Evolutionary conservation across 2,329 filamentous ascomycete genomes (phyloP), one percentile per base, ranked within the genome.

Genomic region (Cryoendolithus antarcticus): DNA sequence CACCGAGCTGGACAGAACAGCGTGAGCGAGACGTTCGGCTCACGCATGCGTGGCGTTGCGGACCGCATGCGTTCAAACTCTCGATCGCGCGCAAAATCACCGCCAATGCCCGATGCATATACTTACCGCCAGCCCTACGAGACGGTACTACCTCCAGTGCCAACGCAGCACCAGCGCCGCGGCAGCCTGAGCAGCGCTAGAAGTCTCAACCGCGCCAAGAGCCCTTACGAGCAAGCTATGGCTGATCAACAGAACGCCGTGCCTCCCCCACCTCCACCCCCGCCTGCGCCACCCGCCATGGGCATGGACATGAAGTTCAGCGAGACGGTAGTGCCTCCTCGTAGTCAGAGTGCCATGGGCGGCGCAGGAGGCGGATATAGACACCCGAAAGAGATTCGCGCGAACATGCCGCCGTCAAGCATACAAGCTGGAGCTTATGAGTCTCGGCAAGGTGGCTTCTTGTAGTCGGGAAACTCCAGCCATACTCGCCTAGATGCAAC

Each of bases 1-100:
- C 67, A 68, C 24, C 69, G 70, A 49, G 66, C 68, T 30, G 66
- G 72, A 10, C 70, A 69, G 12, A 63, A 67, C 39, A 76, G 71
- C 50, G 67, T 73, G 30, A 74, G 72, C 48, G 74, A 77, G 38
- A 67, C 71, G 28, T 65, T 78, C 29, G 68, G 71, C 8, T 64
- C 60, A 38, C 71, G 71, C 44, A 59, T 73, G 39, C 62, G 67
- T 21, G 72, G 66, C 40, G 62, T 77, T 12, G 69, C 71, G 3
- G 71, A 71, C n/a, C 67, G 73, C 13, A 74, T 77, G 66, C 66
- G 74, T 30, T 75, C 68, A 52, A 71, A 63, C 37, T 72, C 67
- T 45, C 69, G 74, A 39, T 69, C 66, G 31, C 63, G 71, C 19
- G 62, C 62, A 39, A 70, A 66, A 40, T 67, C 65, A 3, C 66